Conservation (phyloP, 2,329 filamentous ascomycete species). For the Pezicula rhizophila region DNA sequence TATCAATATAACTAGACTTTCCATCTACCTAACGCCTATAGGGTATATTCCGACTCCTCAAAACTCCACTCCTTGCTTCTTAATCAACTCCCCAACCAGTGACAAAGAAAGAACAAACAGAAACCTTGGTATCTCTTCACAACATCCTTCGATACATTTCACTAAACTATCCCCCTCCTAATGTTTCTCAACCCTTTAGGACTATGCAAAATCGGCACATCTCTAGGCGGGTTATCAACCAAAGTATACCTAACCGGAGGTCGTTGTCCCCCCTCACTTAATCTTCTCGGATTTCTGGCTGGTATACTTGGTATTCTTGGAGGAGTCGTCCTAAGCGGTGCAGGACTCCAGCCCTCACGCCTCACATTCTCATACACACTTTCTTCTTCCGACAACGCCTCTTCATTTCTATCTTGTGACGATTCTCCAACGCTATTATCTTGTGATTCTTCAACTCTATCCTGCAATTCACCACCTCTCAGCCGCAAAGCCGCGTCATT, state of each 20-base stretch:
- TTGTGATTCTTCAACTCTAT: neutral
- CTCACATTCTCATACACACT: neutral
- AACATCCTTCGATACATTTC: too few species aligned
- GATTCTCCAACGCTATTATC: neutral
- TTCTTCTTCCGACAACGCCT: neutral
- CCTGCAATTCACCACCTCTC: neutral
- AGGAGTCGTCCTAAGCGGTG: neutral
- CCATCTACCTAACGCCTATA: too few species aligned
- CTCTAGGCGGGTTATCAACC: neutral
- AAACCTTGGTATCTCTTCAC: too few species aligned
- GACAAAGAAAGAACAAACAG: too few species aligned
- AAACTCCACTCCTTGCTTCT: too few species aligned
- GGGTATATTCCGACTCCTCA: too few species aligned
- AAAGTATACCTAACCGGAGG: neutral
- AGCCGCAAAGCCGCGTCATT: neutral
- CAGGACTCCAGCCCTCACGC: slow-evolving; percentile 2
- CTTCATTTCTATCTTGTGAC: neutral
- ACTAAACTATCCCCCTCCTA: neutral
- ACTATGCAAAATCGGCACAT: neutral
- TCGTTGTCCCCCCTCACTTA: neutral
- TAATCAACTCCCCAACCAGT: too few species aligned
- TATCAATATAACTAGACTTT: too few species aligned
- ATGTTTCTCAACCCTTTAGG: neutral
- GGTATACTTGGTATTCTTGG: neutral
- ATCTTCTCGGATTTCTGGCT: neutral